phyloP scores from a whole-genome alignment of 2,329 filamentous ascomycete species.

The Aspergillus phoenicis region DNA sequence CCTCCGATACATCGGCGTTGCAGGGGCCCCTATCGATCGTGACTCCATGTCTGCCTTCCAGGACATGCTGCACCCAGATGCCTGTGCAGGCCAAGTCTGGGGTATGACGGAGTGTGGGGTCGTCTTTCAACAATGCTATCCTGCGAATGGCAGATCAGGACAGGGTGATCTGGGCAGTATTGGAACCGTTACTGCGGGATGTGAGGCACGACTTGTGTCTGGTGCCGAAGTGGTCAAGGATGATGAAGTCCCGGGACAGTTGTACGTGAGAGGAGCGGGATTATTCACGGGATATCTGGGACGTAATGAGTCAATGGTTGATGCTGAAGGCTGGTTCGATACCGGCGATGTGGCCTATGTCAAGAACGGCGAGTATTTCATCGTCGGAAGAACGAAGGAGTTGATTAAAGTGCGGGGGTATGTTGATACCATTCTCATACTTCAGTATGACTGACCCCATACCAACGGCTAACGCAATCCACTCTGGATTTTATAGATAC shows the following conservation, averaged over 20 bases:
- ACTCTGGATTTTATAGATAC: conserved; percentile 27
- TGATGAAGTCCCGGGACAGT: background rate
- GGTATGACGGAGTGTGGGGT: conserved; percentile 55
- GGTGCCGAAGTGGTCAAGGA: background rate
- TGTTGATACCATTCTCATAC: conserved; percentile 2
- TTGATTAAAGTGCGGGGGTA: conserved; percentile 44
- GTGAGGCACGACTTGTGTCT: conserved; percentile 29
- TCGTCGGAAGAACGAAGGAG: conserved; percentile 38
- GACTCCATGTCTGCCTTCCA: conserved; percentile 38
- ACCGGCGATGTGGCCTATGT: conserved; percentile 37
- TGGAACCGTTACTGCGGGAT: conserved; percentile 44
- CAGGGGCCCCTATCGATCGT: conserved; percentile 48
- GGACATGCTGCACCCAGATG: conserved; percentile 38
- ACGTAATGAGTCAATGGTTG: conserved; percentile 21
- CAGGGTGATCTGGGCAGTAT: conserved; percentile 46
- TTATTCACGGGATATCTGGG: conserved; percentile 32
- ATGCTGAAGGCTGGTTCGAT: conserved; percentile 35
- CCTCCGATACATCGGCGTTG: conserved; percentile 44
- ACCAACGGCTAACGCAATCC: background rate
- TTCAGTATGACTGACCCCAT: too few species aligned
- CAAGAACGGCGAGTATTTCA: conserved; percentile 28
- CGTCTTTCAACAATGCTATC: conserved; percentile 34
- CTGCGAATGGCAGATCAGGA: background rate
- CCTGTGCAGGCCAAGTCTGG: conserved; percentile 48
- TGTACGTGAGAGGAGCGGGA: conserved; percentile 36